These are phyloP conservation scores for Eruca vesicaria DNA, from an alignment of 441 rosid species.

Conservation along the genomic window DNA sequence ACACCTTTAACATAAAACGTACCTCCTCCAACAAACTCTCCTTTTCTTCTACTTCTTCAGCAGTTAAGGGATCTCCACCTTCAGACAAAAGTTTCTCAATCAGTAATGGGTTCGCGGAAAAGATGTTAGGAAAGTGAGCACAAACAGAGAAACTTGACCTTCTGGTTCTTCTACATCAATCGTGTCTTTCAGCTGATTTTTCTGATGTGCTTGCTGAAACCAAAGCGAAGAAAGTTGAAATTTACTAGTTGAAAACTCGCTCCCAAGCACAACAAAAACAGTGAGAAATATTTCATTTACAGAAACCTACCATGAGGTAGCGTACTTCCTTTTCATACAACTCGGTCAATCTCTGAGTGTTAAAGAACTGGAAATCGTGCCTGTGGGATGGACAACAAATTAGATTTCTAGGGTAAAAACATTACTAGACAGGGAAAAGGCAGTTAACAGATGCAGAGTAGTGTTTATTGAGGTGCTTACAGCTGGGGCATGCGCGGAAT, in stretches of 20 bases:
- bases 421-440: too few relatives aligned
- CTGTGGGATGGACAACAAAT: slow-evolving; percentile 41
- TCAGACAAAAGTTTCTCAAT: slow-evolving; percentile 41
- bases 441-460: not conserved
- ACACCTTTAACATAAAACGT: not conserved
- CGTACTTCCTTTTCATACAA: slow-evolving; percentile 99
- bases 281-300: not conserved
- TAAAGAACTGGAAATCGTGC: slow-evolving; percentile 97
- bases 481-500: slow-evolving; percentile 99
- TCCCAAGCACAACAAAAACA: not conserved
- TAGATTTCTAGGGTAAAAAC: not conserved
- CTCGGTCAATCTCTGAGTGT: slow-evolving; percentile 91
- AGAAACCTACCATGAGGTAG: slow-evolving; percentile 76
- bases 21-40: slow-evolving; percentile 92
- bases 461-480: slow-evolving; percentile 44
- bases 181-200: slow-evolving; percentile 91
- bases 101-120: slow-evolving; percentile 19
- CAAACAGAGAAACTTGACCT: slow-evolving; percentile 47
- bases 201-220: slow-evolving; percentile 92
- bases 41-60: slow-evolving; percentile 97
- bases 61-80: slow-evolving; percentile 90
- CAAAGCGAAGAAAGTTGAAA: slow-evolving; percentile 17
- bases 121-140: slow-evolving; percentile 6
- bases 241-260: not conserved
- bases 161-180: slow-evolving; percentile 97